Base-by-base conservation (phyloP, 208 protist species). In the Trichomonas gallinae region DNA sequence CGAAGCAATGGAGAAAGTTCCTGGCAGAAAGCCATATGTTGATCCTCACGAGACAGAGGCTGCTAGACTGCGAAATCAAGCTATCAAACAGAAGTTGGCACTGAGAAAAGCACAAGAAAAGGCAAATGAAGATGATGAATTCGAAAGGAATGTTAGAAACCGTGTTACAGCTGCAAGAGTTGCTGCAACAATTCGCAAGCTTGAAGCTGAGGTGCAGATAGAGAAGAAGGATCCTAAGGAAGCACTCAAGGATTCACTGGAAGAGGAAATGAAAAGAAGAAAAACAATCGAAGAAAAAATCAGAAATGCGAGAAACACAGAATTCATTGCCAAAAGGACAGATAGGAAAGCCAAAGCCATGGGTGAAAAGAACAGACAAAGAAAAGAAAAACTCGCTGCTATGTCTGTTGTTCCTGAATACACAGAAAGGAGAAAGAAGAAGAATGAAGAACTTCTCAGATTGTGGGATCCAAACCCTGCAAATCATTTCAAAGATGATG, bases 1-100 rank as follows among this genome's bases (percentile, higher is more conserved):
- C 38, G 87, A 51, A 93, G 44, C 15, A 48, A 93, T 44, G 15
- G 44, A 51, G n/a, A 48, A 42, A 17, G 21, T 51, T 34, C 42
- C 23, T n/a, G 26, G 13, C 3, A 23, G 34, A 0, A 34, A 34
- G 26, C 15, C 36, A 31, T 93, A 93, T 58, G 42, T 51, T 51
- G 87, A 93, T 93, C 87, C 87, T 48, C 87, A 93, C 51, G 87
- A 93, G 51, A 93, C 87, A 58, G 44, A 93, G 46, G 87, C 87
- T 31, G 87, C 45, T 0, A 48, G 44, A 17, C 4, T 93, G 2
- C 0, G 87, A 51, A 93, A 93, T 93, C 87, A 93, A 93, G 17
- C 15, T 17, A 51, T 93, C 17, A 93, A 51, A 51, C 87, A 93
- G 38, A 93, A 93, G 31, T 36, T 93, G 11, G 87, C 87, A 38